Conservation (phyloP, 2,329 filamentous ascomycete genomes). For the Cladosporium austrohemisphaericum region DNA sequence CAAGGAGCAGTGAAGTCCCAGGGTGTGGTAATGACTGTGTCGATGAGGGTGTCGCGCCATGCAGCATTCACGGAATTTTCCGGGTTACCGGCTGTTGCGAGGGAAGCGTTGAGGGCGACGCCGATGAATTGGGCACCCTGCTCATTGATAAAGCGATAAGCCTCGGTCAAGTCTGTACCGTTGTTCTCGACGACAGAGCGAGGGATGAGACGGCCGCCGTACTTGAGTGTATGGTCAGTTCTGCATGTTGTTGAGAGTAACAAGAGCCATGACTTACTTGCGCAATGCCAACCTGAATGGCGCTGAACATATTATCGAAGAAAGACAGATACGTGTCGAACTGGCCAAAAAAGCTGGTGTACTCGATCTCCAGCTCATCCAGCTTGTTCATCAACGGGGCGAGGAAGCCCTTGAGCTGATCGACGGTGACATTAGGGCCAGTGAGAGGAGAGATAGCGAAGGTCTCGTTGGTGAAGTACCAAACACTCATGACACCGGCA, state of each 20-base stretch:
- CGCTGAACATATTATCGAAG: conserved; percentile 32
- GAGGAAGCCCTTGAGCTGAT: conserved; percentile 45
- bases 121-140: conserved; percentile 36
- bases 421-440: conserved; percentile 44
- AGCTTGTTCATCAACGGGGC: conserved; percentile 44
- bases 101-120: conserved; percentile 39
- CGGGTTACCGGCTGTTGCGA: conserved; percentile 31
- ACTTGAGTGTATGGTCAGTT: no score
- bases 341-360: conserved; percentile 28
- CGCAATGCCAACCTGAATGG: conserved; percentile 32
- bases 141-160: conserved; percentile 35
- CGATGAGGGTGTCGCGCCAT: conserved; percentile 36
- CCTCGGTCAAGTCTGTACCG: conserved; percentile 30
- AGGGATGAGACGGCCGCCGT: conserved; percentile 34
- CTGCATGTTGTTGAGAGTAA: no score
- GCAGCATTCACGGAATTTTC: conserved; percentile 40
- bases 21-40: conserved; percentile 35
- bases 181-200: conserved; percentile 33
- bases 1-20: conserved; percentile 40
- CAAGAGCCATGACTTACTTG: no score
- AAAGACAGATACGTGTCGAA: conserved; percentile 34
- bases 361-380: conserved; percentile 34
- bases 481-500: conserved; percentile 49
- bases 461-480: conserved; percentile 51
- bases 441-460: conserved; percentile 46